These are phyloP conservation scores for Rhododendron simsii DNA, from an alignment of 148 eudicot species.

Conservation along the genomic window DNA sequence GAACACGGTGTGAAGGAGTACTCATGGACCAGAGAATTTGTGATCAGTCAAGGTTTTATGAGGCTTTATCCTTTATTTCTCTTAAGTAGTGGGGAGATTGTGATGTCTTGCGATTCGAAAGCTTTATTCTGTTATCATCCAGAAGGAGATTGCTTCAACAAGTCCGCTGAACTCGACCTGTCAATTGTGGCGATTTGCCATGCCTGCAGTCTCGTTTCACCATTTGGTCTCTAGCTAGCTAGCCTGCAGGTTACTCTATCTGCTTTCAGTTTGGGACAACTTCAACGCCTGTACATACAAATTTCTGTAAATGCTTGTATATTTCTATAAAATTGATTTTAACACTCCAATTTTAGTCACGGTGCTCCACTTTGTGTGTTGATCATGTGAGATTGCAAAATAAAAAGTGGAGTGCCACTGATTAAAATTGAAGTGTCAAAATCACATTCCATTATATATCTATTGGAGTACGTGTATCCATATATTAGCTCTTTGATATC, in stretches of 20 bases:
- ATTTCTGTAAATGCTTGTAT: too few species aligned
- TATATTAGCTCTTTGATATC: too few species aligned
- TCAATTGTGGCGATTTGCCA: neutral
- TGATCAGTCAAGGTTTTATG: neutral
- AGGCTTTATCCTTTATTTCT: neutral
- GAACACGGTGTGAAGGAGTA: neutral
- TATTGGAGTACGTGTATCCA: too few species aligned
- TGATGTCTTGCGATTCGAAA: neutral
- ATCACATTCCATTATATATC: too few species aligned
- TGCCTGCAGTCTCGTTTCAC: neutral
- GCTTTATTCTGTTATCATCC: neutral
- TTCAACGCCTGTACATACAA: too few species aligned
- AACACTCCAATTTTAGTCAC: too few species aligned
- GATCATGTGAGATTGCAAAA: too few species aligned
- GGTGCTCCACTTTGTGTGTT: too few species aligned
- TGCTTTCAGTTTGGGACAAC: neutral
- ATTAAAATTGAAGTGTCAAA: too few species aligned
- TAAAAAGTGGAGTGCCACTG: too few species aligned
- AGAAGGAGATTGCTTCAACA: neutral
- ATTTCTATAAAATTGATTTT: too few species aligned
- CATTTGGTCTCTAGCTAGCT: neutral
- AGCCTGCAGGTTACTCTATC: neutral
- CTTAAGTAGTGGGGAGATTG: neutral
- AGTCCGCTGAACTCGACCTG: neutral
- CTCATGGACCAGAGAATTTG: neutral